A percentile compares a stretch with the other conserved stretches of the same genome.
Conservation (phyloP, 108 stramenopile genomes). For the Chaetoceros muelleri region DNA sequence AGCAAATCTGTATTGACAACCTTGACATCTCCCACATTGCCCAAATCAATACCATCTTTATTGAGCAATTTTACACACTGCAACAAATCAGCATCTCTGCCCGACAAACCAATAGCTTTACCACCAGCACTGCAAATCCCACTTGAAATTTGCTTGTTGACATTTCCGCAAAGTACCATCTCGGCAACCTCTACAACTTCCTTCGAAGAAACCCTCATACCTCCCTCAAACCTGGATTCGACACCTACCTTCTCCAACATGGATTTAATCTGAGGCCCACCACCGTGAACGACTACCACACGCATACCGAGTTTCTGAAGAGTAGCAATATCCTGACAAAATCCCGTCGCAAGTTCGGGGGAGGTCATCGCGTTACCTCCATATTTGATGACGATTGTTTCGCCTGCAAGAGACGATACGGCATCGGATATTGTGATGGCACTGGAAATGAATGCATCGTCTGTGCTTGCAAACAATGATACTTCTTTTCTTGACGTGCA, state of each 20-base stretch:
- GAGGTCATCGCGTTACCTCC: conserved; percentile 93
- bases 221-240: conserved; percentile 76
- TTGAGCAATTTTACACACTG: conserved; percentile 62
- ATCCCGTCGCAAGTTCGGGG: conserved; percentile 61
- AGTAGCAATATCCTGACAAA: conserved; percentile 75
- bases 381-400: conserved; percentile 82
- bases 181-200: conserved; percentile 93
- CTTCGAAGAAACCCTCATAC: conserved; percentile 77
- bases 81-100: conserved; percentile 82
- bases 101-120: conserved; percentile 78
- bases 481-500: no score
- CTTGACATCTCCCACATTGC: conserved; percentile 86
- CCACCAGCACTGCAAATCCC: conserved; percentile 78
- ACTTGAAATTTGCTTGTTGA: conserved; percentile 87
- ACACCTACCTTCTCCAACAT: conserved; percentile 79
- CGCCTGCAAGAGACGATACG: conserved; percentile 40
- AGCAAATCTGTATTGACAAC: conserved; percentile 73
- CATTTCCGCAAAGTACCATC: conserved; percentile 92
- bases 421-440: conserved; percentile 54
- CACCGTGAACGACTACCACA: conserved; percentile 90
- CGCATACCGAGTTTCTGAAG: conserved; percentile 79
- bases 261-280: conserved; percentile 87
- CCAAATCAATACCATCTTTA: conserved; percentile 64
- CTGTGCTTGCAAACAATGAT: no score
- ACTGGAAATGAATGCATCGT: conserved; percentile 35